Evolutionary conservation across 2,329 filamentous ascomycete genomes (phyloP).

Genomic region (Colletotrichum costaricense): DNA sequence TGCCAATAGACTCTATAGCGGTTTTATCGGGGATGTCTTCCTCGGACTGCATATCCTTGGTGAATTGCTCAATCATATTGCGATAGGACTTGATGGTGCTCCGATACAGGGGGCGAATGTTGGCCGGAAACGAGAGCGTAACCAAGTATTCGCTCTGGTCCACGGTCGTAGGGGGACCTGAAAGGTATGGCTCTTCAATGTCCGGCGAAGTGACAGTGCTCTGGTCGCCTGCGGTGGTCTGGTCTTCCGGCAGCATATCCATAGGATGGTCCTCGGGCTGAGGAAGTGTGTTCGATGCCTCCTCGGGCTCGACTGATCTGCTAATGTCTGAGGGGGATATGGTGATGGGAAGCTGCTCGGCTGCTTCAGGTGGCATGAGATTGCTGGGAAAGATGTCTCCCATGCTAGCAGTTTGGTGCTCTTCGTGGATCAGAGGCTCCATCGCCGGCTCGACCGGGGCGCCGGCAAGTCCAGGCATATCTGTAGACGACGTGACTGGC

Average conservation of each 20-base stretch:
- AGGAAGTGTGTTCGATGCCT: constrained; percentile 29
- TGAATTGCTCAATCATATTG: constrained; percentile 58
- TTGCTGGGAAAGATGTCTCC: constrained; percentile 34
- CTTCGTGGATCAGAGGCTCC: not conserved
- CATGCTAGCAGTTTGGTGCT: constrained; percentile 27
- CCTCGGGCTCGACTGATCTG: constrained; percentile 41
- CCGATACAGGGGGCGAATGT: constrained; percentile 63
- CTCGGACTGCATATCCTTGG: constrained; percentile 31
- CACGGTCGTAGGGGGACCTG: constrained; percentile 22
- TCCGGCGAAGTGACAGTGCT: constrained; percentile 28
- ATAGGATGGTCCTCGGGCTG: constrained; percentile 20
- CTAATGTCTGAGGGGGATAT: constrained; percentile 53
- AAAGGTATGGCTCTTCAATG: constrained; percentile 22
- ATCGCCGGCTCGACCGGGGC: not conserved
- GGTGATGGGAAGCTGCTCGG: constrained; percentile 43
- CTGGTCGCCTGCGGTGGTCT: constrained; percentile 14
- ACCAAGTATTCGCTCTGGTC: constrained; percentile 59
- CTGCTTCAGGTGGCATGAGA: constrained; percentile 37
- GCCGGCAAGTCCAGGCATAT: constrained; percentile 18
- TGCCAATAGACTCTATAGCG: constrained; percentile 58
- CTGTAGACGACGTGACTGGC: constrained; percentile 18
- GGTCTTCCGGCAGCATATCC: constrained; percentile 23
- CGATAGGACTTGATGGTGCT: constrained; percentile 58
- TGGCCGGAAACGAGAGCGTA: constrained; percentile 68
- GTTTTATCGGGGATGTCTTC: constrained; percentile 39